Evolutionary conservation across 2,329 filamentous ascomycete species (phyloP).

Genomic region (Pseudogymnoascus sp.): DNA sequence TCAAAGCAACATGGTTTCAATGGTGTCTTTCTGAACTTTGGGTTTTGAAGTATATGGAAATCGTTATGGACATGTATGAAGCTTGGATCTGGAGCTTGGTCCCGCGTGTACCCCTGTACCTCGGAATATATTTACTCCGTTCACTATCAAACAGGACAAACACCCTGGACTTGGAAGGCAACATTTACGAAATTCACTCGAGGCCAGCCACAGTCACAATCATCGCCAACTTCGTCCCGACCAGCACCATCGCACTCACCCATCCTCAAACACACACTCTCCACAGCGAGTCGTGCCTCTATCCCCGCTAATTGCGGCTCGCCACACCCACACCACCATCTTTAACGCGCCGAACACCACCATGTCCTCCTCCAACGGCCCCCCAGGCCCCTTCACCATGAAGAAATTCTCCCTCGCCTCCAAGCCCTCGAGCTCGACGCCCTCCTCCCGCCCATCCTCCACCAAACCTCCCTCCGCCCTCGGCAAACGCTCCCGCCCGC

Average conservation of each 20-base stretch:
- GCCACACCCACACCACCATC: background rate
- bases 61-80: constrained; percentile 7
- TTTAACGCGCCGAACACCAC: background rate
- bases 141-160: background rate
- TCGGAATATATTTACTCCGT: background rate
- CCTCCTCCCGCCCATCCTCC: background rate
- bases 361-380: background rate
- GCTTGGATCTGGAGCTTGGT: constrained; percentile 1
- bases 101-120: background rate
- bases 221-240: background rate
- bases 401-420: constrained; percentile 2
- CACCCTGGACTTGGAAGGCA: background rate
- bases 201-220: background rate
- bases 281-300: background rate
- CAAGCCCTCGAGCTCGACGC: background rate
- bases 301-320: background rate
- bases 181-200: constrained; percentile 2
- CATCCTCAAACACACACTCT: background rate
- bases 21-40: constrained; percentile 26
- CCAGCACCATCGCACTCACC: background rate
- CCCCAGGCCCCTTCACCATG: background rate
- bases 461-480: background rate
- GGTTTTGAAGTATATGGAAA: constrained; percentile 2
- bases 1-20: constrained; percentile 22
- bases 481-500: background rate